These are phyloP conservation scores for Vigna hirtella DNA, from an alignment of 306 rosid genomes.

Conservation along the genomic window DNA sequence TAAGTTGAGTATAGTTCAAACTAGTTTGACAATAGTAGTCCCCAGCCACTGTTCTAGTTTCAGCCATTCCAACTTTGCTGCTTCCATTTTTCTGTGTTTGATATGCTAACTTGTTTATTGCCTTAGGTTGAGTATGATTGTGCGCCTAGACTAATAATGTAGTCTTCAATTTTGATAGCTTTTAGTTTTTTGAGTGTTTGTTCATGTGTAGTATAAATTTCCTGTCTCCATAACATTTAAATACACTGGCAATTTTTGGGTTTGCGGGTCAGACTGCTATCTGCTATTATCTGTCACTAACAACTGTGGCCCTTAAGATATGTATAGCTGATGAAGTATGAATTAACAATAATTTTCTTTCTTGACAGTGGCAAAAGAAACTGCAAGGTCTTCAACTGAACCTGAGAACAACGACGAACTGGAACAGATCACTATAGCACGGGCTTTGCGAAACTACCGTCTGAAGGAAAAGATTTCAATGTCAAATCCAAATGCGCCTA, in stretches of 20 bases:
- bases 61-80: background rate
- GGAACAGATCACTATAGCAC: slow-evolving; percentile 94
- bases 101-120: slow-evolving; percentile 13
- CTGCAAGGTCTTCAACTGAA: slow-evolving; percentile 87
- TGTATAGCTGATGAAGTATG: background rate
- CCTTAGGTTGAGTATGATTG: background rate
- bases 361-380: slow-evolving; percentile 86
- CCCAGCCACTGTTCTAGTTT: background rate
- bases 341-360: slow-evolving; percentile 44
- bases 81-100: slow-evolving; percentile 15
- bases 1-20: background rate
- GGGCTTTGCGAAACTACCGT: slow-evolving; percentile 81
- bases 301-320: background rate
- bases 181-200: background rate
- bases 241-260: background rate
- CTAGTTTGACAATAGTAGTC: background rate
- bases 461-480: slow-evolving; percentile 79
- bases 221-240: background rate
- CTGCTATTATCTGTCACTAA: background rate
- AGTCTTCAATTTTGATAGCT: background rate
- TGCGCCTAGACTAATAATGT: background rate
- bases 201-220: background rate
- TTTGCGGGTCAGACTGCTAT: background rate
- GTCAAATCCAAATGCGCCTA: slow-evolving; percentile 70
- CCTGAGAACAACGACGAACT: slow-evolving; percentile 86